These are phyloP conservation scores for Tubosaeta sp. DNA, from an alignment of 768 basidiomycete genomes.

Conservation along the genomic window DNA sequence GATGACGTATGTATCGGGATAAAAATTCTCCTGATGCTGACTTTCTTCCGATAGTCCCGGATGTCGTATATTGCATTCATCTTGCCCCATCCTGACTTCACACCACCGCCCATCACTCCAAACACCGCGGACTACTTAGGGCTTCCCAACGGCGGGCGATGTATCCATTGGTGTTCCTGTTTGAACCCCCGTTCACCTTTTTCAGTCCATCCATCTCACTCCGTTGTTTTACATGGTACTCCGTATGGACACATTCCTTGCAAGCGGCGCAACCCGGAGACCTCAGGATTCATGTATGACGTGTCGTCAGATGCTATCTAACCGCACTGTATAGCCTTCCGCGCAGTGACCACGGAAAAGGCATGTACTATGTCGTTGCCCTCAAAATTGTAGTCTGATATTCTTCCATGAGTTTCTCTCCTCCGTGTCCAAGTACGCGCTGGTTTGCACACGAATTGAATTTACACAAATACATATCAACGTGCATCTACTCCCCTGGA, in stretches of 20 bases:
- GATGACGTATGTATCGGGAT: no score
- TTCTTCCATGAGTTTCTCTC: no score
- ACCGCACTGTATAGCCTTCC: no score
- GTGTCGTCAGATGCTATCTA: no score
- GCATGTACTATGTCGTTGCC: no score
- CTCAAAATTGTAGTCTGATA: no score
- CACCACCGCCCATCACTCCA: constrained; percentile 41
- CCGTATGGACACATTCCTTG: constrained; percentile 60
- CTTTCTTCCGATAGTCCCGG: no score
- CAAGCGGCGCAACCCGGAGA: constrained; percentile 53
- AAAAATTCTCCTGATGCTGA: constrained; percentile 23
- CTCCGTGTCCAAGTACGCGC: not conserved
- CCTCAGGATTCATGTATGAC: no score
- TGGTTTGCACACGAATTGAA: not conserved
- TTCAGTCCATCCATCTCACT: constrained; percentile 56
- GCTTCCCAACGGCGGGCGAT: constrained; percentile 6
- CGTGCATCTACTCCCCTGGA: not conserved
- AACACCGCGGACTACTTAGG: constrained; percentile 32
- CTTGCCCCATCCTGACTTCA: constrained; percentile 43
- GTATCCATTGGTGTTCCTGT: no score
- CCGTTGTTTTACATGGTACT: constrained; percentile 37
- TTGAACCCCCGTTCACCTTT: no score
- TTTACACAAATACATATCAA: not conserved
- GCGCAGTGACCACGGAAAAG: no score
- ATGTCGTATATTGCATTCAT: no score